These are phyloP conservation scores for Lanzia echinophila DNA, from an alignment of 2,329 filamentous ascomycete genomes.

Conservation along the genomic window DNA sequence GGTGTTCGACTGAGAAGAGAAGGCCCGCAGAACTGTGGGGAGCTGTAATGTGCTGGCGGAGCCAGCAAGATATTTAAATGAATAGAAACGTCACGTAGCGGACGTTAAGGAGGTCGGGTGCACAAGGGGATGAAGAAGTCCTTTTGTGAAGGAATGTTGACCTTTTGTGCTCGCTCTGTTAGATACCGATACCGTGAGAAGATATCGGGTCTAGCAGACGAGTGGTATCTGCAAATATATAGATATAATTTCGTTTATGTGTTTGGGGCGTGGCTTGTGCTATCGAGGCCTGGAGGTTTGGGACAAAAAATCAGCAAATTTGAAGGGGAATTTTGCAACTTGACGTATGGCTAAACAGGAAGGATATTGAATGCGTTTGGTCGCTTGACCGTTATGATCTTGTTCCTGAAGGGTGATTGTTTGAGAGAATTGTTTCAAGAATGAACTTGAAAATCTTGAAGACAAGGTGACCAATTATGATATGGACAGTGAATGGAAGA, in stretches of 20 bases:
- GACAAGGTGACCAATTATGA: neutral
- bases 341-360: slow-evolving; percentile 2
- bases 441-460: neutral
- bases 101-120: slow-evolving; percentile 88
- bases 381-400: neutral
- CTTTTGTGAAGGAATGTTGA: slow-evolving; percentile 83
- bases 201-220: slow-evolving; percentile 84
- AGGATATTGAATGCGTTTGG: neutral
- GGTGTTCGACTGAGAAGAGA: slow-evolving; percentile 91
- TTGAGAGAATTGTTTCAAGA: no score
- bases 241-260: neutral
- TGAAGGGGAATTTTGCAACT: slow-evolving; percentile 11
- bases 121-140: slow-evolving; percentile 76
- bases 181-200: slow-evolving; percentile 76
- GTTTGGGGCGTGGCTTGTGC: slow-evolving; percentile 42
- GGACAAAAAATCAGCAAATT: no score
- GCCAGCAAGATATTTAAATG: slow-evolving; percentile 56
- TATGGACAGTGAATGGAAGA: neutral
- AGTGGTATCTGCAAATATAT: slow-evolving; percentile 51
- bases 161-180: slow-evolving; percentile 55
- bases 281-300: slow-evolving; percentile 60
- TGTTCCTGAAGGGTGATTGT: no score
- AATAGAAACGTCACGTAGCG: slow-evolving; percentile 55
- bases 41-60: slow-evolving; percentile 63
- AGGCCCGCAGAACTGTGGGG: slow-evolving; percentile 77